Evolutionary conservation across 2,329 filamentous ascomycete species (phyloP).

Genomic region (Colletotrichum lupini): DNA sequence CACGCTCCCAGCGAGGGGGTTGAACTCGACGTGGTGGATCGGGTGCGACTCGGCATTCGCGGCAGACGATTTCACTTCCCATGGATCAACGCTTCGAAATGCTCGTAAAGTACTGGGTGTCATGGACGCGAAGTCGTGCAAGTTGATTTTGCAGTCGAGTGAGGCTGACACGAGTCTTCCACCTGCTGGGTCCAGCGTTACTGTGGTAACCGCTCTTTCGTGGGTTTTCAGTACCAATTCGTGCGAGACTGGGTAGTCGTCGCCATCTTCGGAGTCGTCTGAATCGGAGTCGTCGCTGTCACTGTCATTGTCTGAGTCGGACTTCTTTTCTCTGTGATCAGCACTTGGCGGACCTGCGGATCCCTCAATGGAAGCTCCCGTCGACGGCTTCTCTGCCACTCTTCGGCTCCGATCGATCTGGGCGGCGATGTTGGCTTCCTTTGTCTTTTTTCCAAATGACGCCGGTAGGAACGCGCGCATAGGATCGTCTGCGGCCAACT

Average conservation of each 20-base stretch:
- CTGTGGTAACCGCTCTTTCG: conserved; percentile 84
- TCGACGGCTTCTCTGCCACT: conserved; percentile 52
- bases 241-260: conserved; percentile 92
- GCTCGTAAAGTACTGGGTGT: conserved; percentile 93
- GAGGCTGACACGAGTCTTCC: conserved; percentile 90
- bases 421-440: conserved; percentile 77
- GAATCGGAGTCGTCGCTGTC: conserved; percentile 65
- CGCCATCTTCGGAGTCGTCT: conserved; percentile 76
- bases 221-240: conserved; percentile 94
- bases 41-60: conserved; percentile 85
- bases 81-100: conserved; percentile 93
- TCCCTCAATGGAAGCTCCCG: conserved; percentile 42
- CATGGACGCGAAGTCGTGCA: conserved; percentile 96
- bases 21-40: conserved; percentile 88
- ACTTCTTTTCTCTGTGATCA: conserved; percentile 37
- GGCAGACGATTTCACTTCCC: conserved; percentile 75
- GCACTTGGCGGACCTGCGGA: conserved; percentile 38
- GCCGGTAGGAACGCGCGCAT: conserved; percentile 82
- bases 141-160: conserved; percentile 88
- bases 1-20: conserved; percentile 80
- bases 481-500: conserved; percentile 71
- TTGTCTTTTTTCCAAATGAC: conserved; percentile 86
- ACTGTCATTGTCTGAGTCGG: conserved; percentile 47
- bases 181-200: conserved; percentile 87
- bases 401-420: conserved; percentile 86